A percentile compares a stretch with the other conserved stretches of the same genome.
phyloP scores from a whole-genome alignment of 176 grass and related monocot species.

The Otatea glauca region DNA sequence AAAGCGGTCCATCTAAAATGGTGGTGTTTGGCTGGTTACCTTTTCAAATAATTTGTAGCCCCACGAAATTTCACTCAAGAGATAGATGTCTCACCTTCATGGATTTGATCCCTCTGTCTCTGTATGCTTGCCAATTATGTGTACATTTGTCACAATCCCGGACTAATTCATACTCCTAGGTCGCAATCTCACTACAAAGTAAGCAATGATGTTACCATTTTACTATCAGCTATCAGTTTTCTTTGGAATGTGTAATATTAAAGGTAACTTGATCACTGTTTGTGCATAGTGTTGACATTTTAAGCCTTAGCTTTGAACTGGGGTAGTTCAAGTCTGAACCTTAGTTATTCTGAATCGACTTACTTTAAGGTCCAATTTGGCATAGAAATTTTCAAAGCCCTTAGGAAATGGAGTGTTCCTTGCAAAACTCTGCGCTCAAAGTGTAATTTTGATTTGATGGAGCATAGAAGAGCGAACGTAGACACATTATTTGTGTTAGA shows the following conservation, averaged over 20 bases:
- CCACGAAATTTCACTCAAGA: not conserved
- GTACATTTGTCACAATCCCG: conserved; percentile 7
- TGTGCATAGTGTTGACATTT: not conserved
- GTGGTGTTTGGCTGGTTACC: conserved; percentile 18
- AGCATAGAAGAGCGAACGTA: not conserved
- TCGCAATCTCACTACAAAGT: conserved; percentile 10
- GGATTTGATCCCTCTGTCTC: not conserved
- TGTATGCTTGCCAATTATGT: not conserved
- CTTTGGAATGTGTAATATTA: not conserved
- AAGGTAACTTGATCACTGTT: not conserved
- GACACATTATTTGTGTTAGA: not conserved
- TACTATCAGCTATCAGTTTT: not conserved
- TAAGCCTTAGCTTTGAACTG: not conserved
- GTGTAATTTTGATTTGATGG: not conserved
- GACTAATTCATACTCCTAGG: not conserved
- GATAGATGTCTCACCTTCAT: conserved; percentile 2
- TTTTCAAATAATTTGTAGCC: not conserved
- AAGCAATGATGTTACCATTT: conserved; percentile 23
- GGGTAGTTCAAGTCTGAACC: too few species aligned
- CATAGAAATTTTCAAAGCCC: too few species aligned
- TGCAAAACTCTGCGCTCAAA: not conserved
- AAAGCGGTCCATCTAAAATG: conserved; percentile 26
- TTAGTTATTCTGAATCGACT: not conserved
- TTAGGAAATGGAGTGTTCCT: not conserved
- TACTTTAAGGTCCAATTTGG: not conserved